Base-by-base conservation (phyloP, 208 protist genomes). In the Trypanosoma congolense region DNA sequence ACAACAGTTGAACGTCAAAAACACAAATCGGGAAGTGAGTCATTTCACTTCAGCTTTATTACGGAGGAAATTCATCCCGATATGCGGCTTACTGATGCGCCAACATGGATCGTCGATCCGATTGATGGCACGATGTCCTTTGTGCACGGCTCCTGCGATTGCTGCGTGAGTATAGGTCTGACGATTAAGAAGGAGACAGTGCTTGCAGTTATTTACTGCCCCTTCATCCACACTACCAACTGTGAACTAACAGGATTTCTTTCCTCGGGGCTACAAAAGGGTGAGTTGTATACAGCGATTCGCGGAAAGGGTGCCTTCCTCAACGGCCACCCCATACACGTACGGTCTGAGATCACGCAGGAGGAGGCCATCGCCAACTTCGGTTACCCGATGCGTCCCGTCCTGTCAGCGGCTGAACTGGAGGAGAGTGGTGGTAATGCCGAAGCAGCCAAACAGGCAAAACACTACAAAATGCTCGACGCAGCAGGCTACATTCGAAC, bases 111-210 rank as follows among this genome's bases (percentile, higher is more conserved):
- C 22, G 75, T 93, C 10, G 82, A 90, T 65, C 82, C 82, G 1
- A 79, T 93, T 61, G 77, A 90, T 49, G 82, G 85, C 21, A 85
- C 85, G 33, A 78, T 80, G 62, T 80, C 70, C 1, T 93, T 93
- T 65, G 58, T 81, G 4, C 84, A 92, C 54, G 74, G 79, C 14
- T 29, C 74, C 28, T 76, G 69, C 5, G 84, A 92, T 62, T 90
- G 82, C 65, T 88, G 78, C 65, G 62, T 90, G 40, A 83, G 72
- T 55, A 88, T 93, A 33, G 81, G 75, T 2, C 70, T 93, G 19
- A 64, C 75, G 0, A 64, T 75, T 35, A 57, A 70, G 10, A 73
- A 67, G 53, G 26, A 68, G 43, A 61, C 82, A 12, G 65, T 90
- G 14, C 53, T 93, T 19, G 81, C 73, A 0, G 82, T 90, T 21